Evolutionary conservation across 2,329 filamentous ascomycete species (phyloP).

Genomic region (Raffaelea deltoideospora): DNA sequence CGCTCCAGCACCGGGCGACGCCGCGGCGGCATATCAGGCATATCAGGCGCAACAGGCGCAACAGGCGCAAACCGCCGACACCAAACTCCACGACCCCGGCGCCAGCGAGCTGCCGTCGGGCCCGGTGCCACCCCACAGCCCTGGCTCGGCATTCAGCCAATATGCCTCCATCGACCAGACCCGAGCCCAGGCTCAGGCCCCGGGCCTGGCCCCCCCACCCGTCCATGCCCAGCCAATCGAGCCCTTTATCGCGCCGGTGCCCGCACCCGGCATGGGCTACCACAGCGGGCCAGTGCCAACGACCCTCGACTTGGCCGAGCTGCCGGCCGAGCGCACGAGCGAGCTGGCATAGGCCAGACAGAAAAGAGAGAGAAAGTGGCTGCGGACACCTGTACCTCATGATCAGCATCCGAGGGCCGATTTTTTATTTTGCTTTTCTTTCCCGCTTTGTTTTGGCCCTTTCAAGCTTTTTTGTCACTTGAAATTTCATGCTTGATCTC

Average conservation of each 20-base stretch:
- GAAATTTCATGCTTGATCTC: no score
- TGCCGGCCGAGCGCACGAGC: constrained; percentile 15
- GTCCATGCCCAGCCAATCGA: neutral
- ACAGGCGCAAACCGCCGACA: no score
- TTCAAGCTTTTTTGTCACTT: no score
- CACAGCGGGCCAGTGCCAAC: constrained; percentile 8
- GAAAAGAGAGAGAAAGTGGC: no score
- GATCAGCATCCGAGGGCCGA: no score
- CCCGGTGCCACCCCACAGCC: constrained; percentile 1
- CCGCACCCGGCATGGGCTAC: constrained; percentile 7
- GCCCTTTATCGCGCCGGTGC: constrained; percentile 1
- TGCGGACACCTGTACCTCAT: no score
- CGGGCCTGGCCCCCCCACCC: neutral
- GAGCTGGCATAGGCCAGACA: constrained; percentile 17
- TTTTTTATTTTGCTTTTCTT: no score
- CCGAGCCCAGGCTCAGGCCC: neutral
- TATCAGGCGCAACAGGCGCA: no score
- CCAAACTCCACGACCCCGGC: neutral
- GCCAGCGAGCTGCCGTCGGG: neutral
- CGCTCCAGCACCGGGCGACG: neutral
- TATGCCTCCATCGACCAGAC: neutral
- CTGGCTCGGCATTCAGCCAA: neutral
- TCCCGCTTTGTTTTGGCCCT: no score
- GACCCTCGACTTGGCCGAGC: constrained; percentile 13
- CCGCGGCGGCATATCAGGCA: constrained; percentile 1